Evolutionary conservation across 306 rosid genomes (phyloP).

Genomic region (Casuarina equisetifolia): DNA sequence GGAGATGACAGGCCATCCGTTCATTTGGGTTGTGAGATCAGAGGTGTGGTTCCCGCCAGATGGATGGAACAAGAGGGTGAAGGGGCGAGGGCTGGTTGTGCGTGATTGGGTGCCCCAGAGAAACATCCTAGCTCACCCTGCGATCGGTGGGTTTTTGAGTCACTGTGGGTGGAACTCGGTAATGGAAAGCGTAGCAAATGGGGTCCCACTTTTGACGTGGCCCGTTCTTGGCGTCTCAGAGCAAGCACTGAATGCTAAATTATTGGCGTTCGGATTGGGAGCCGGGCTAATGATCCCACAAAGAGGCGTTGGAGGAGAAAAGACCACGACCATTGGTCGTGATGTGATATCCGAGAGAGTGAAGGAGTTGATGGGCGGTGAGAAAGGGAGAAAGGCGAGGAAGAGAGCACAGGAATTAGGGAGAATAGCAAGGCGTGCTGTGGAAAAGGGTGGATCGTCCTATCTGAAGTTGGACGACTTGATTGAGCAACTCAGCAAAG

Average conservation of each 20-base stretch:
- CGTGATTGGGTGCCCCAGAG: conserved; percentile 11
- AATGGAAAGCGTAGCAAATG: conserved; percentile 24
- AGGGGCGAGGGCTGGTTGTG: conserved; percentile 18
- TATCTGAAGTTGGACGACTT: not conserved
- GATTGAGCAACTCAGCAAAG: not conserved
- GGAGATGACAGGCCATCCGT: conserved; percentile 4
- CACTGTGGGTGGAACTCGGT: not conserved
- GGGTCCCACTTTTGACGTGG: conserved; percentile 39
- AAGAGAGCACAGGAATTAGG: conserved; percentile 24
- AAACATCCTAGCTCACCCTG: conserved; percentile 17
- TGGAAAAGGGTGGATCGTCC: conserved; percentile 25
- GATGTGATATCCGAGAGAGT: conserved; percentile 21
- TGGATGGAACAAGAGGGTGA: conserved; percentile 10
- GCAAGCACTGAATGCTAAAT: conserved; percentile 30
- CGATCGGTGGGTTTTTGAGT: conserved; percentile 30
- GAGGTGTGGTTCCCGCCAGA: conserved; percentile 24
- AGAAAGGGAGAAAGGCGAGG: conserved; percentile 19
- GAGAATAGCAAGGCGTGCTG: conserved; percentile 14
- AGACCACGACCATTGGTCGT: not conserved
- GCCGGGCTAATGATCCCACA: conserved; percentile 9
- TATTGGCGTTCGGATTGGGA: conserved; percentile 8
- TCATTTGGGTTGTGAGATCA: not conserved
- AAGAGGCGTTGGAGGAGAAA: not conserved
- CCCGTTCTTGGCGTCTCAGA: conserved; percentile 28
- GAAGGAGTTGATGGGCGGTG: conserved; percentile 34